Conservation (phyloP, 164 flowering plant species). For the Tinospora cordifolia region DNA sequence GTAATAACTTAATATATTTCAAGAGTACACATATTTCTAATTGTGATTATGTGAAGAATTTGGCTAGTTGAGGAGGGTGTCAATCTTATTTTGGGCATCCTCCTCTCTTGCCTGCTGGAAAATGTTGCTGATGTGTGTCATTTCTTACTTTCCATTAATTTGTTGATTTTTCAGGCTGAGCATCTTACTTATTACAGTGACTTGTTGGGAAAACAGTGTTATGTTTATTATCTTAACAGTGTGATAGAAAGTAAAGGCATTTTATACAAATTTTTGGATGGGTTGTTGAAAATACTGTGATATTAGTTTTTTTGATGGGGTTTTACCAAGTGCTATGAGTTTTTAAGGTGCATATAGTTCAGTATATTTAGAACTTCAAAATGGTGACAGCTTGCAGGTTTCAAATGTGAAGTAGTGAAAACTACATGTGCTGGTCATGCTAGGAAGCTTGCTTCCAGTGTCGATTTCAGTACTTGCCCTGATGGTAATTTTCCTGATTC, state of each 20-base stretch:
- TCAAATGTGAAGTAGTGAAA: constrained; percentile 80
- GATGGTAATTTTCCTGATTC: constrained; percentile 51
- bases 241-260: not conserved
- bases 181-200: not conserved
- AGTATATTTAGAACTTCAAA: constrained; percentile 15
- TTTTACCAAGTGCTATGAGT: not conserved
- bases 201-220: not conserved
- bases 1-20: too few relatives aligned
- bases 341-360: not conserved
- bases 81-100: too few relatives aligned
- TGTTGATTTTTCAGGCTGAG: not conserved
- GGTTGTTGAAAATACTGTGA: not conserved
- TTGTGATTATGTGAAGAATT: too few relatives aligned
- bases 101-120: too few relatives aligned
- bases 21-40: too few relatives aligned
- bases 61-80: too few relatives aligned
- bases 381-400: constrained; percentile 89
- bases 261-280: not conserved
- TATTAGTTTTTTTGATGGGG: not conserved
- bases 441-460: constrained; percentile 65
- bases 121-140: too few relatives aligned
- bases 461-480: constrained; percentile 88
- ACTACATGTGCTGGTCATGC: constrained; percentile 96
- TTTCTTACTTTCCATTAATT: too few relatives aligned
- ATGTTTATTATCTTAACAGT: not conserved